Evolutionary conservation across 345 rosid species (phyloP).

Genomic region (Cardamine resedifolia): DNA sequence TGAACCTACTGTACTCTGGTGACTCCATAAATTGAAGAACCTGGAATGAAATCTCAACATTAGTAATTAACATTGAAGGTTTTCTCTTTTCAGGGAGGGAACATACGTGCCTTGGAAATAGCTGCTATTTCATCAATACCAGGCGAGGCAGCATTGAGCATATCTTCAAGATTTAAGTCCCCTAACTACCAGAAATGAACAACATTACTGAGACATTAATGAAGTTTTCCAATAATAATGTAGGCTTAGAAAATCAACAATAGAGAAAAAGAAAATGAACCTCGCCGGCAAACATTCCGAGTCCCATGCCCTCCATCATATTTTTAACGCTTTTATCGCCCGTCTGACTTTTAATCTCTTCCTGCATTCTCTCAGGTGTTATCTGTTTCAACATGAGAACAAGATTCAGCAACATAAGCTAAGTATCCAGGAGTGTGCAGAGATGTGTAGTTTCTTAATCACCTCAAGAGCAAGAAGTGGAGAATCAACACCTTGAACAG

Average conservation of each 20-base stretch:
- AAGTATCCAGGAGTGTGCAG: constrained; percentile 3
- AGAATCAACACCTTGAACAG: constrained; percentile 69
- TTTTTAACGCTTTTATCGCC: constrained; percentile 53
- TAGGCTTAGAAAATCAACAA: not conserved
- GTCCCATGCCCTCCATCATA: constrained; percentile 76
- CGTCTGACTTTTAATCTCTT: constrained; percentile 54
- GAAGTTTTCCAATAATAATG: constrained; percentile 3
- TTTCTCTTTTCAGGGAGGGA: constrained; percentile 7
- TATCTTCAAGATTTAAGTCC: constrained; percentile 70
- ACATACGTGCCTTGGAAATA: constrained; percentile 61
- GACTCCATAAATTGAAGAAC: constrained; percentile 73
- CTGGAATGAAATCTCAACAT: constrained; percentile 42
- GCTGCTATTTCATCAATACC: constrained; percentile 77
- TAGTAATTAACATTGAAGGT: constrained; percentile 1
- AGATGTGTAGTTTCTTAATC: not conserved
- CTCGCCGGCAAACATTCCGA: constrained; percentile 76
- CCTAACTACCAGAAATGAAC: constrained; percentile 46
- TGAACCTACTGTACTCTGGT: constrained; percentile 60
- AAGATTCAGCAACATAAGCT: constrained; percentile 14
- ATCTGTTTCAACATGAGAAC: constrained; percentile 41
- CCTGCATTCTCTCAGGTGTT: constrained; percentile 62
- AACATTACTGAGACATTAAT: constrained; percentile 12
- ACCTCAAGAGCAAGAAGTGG: constrained; percentile 82
- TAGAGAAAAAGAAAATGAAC: constrained; percentile 37
- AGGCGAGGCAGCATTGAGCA: constrained; percentile 71